Evolutionary conservation across 495 filamentous ascomycete species (phyloP), one percentile per base, ranked within the genome.

Genomic region (Thermothielavioides terrestris): DNA sequence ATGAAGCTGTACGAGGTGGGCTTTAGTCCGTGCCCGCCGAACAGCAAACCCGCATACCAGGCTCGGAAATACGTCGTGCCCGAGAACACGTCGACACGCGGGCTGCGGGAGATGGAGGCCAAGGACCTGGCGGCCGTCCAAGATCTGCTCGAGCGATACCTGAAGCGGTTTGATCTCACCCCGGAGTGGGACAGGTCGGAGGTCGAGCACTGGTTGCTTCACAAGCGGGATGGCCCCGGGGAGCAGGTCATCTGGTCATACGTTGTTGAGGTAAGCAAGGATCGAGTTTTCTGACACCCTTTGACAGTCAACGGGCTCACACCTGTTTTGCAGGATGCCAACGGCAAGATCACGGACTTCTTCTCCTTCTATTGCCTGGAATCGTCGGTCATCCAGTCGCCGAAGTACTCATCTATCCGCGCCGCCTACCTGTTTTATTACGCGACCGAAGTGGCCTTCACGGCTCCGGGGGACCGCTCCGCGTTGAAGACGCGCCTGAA

Each of bases 391-490:
- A 90, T 97, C 47, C 74, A 80, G 32, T 79, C 86, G 59, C 70
- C 76, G 18, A 90, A 91, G 64, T 80, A 95, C 66, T 73, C 82
- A 3, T 68, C 75, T 37, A 78, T 98, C 55, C 80, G 81, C 30
- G 94, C 89, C 4, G 92, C 92, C 18, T 98, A 98, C 59, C 75
- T 97, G 21, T 98, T 88, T 70, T 98, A 98, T 70, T 97, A 97
- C 56, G 92, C 89, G 20, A 84, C 85, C 20, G 90, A 96, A 60
- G 71, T 77, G 2, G 92, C 84, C 4, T 86, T 96, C 57, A 65
- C 68, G 1, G 64, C 67, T 17, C 74, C 82, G 23, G 46, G 67
- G 27, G 63, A 75, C 43, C 73, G 68, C 51, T 66, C 77, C 28
- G 76, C 76, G 12, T 71, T 92, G 49, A 86, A 86, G 64, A 65